phyloP scores from a whole-genome alignment of 2,329 filamentous ascomycete species.

The Alternaria novae-zelandiae region DNA sequence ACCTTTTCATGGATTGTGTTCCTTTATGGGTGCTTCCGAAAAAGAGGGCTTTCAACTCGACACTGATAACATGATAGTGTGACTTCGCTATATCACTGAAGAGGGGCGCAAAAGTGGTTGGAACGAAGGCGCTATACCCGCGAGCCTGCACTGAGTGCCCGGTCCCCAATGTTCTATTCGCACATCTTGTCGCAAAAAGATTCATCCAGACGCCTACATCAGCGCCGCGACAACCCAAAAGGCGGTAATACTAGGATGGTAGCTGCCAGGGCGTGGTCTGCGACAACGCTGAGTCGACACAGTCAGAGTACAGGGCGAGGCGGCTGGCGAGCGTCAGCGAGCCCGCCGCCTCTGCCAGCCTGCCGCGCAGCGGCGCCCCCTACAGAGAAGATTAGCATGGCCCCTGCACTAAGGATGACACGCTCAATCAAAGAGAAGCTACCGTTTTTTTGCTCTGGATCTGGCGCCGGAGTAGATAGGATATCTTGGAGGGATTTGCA shows the following conservation, averaged over 20 bases:
- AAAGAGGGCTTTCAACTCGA: background rate
- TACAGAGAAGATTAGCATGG: conserved; percentile 50
- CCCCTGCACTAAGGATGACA: conserved; percentile 91
- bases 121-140: background rate
- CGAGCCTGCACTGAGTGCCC: background rate
- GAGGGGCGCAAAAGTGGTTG: background rate
- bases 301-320: background rate
- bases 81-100: background rate
- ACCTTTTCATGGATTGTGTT: rapidly evolving
- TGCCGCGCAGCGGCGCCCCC: background rate
- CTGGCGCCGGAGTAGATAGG: background rate
- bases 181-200: background rate
- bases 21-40: background rate
- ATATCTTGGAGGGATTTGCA: background rate
- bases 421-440: conserved; percentile 46
- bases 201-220: background rate
- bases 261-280: background rate
- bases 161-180: background rate
- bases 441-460: conserved; percentile 36
- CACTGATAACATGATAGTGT: background rate
- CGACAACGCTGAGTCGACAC: background rate
- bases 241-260: background rate
- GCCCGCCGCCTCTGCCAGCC: background rate
- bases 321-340: background rate
- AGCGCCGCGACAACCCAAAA: background rate